phyloP scores from a whole-genome alignment of 2,329 filamentous ascomycete species.

The Xylaria sp. region DNA sequence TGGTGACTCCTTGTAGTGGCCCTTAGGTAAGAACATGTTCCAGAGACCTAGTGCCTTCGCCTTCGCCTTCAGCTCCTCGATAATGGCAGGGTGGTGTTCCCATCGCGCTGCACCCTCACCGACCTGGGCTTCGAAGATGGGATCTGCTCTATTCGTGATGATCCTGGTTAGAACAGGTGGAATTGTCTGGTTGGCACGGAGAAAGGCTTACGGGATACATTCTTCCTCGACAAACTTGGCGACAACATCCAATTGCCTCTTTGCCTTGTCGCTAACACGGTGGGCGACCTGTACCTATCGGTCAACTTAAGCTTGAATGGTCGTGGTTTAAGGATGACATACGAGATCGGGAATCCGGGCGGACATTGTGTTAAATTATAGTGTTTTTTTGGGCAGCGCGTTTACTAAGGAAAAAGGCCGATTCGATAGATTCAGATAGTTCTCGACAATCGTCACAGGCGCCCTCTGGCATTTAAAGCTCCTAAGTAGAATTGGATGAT shows the following conservation, averaged over 20 bases:
- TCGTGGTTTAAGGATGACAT: conserved; percentile 19
- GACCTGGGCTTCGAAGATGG: conserved; percentile 79
- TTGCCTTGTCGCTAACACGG: conserved; percentile 81
- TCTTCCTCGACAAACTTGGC: conserved; percentile 97
- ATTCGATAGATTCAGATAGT: background rate
- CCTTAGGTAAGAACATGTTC: conserved; percentile 98
- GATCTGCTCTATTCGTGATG: conserved; percentile 65
- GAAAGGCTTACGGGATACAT: conserved; percentile 73
- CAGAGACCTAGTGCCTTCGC: conserved; percentile 85
- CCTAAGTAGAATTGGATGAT: background rate
- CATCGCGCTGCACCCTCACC: conserved; percentile 79
- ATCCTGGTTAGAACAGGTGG: conserved; percentile 27
- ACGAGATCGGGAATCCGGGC: conserved; percentile 42
- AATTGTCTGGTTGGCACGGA: background rate
- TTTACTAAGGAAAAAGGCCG: background rate
- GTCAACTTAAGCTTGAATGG: conserved; percentile 22
- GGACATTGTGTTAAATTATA: conserved; percentile 35
- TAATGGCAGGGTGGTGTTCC: conserved; percentile 76
- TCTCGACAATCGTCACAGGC: background rate
- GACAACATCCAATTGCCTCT: conserved; percentile 83
- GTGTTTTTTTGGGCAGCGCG: background rate
- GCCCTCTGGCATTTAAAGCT: conserved; percentile 2
- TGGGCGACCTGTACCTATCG: conserved; percentile 48
- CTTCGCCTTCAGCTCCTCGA: conserved; percentile 88
- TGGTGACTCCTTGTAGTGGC: conserved; percentile 92